Evolutionary conservation across 1,284 basidiomycete species (phyloP).

Genomic region (Xanthoconium separans): DNA sequence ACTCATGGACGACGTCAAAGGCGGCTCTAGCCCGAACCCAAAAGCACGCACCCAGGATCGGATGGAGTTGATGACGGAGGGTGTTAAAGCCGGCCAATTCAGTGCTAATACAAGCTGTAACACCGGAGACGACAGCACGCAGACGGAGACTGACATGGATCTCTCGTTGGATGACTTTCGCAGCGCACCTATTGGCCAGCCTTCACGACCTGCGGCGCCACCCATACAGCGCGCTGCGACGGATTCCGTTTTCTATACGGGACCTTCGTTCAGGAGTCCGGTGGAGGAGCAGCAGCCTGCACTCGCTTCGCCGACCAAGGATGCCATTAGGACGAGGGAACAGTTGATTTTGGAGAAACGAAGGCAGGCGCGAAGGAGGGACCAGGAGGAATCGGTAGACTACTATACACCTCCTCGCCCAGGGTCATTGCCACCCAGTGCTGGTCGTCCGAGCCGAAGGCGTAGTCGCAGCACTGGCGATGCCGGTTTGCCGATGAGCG

Average conservation of each 20-base stretch:
- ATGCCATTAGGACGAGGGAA: conserved; percentile 65
- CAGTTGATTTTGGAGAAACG: conserved; percentile 72
- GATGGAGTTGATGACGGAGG: conserved; percentile 35
- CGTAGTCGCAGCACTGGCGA: conserved; percentile 76
- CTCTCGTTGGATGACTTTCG: conserved; percentile 24
- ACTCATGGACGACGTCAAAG: conserved; percentile 73
- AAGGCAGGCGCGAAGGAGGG: conserved; percentile 56
- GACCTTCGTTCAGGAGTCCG: conserved; percentile 30
- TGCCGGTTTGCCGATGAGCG: conserved; percentile 44
- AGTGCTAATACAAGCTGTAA: conserved; percentile 25
- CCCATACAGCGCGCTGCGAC: conserved; percentile 46
- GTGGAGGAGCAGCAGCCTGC: conserved; percentile 13
- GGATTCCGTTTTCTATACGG: conserved; percentile 40
- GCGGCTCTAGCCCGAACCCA: conserved; percentile 30
- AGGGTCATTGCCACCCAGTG: conserved; percentile 30
- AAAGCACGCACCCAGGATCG: conserved; percentile 9
- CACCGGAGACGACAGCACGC: conserved; percentile 40
- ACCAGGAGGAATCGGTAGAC: conserved; percentile 45
- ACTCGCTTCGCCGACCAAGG: conserved; percentile 52
- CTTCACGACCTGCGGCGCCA: conserved; percentile 20
- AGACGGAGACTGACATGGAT: conserved; percentile 38
- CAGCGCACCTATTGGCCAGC: conserved; percentile 7
- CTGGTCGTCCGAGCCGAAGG: conserved; percentile 53
- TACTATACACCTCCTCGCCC: conserved; percentile 33
- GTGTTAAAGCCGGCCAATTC: conserved; percentile 33